A percentile compares a stretch with the other conserved stretches of the same genome.
Evolutionary conservation across 2,329 filamentous ascomycete species (phyloP).

Genomic region (Colletotrichum higginsianum): DNA sequence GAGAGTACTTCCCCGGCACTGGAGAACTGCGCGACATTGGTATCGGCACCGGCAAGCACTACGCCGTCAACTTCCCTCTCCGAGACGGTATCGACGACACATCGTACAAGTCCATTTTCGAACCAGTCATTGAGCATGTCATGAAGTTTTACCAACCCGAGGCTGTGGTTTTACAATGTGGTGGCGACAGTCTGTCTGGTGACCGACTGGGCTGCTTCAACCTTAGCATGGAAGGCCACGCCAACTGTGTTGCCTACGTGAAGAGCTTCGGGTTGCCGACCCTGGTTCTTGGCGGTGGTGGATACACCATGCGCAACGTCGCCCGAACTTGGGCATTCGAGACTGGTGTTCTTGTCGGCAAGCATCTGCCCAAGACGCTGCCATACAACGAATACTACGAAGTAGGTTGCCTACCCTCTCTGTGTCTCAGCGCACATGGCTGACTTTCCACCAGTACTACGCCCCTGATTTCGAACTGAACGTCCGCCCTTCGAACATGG

Average conservation of each 20-base stretch:
- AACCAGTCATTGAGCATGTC: conserved; percentile 88
- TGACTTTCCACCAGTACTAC: conserved; percentile 79
- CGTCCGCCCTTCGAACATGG: conserved; percentile 88
- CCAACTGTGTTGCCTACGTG: conserved; percentile 92
- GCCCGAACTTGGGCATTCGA: conserved; percentile 98
- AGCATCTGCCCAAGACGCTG: conserved; percentile 84
- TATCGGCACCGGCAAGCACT: conserved; percentile 89
- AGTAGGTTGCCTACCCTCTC: conserved; percentile 59
- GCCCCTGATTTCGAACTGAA: conserved; percentile 92
- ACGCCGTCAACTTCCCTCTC: conserved; percentile 91
- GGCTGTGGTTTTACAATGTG: conserved; percentile 95
- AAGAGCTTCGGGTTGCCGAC: conserved; percentile 89
- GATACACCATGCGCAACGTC: conserved; percentile 97
- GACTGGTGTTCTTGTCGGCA: conserved; percentile 89
- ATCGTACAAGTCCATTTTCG: conserved; percentile 92
- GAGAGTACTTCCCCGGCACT: conserved; percentile 95
- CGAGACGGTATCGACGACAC: conserved; percentile 92
- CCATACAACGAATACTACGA: conserved; percentile 98
- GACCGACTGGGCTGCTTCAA: conserved; percentile 98
- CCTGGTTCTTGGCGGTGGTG: conserved; percentile 93
- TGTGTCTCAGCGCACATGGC: conserved; percentile 1
- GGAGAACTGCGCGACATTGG: conserved; percentile 90
- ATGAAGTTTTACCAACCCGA: conserved; percentile 91
- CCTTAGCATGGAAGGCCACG: conserved; percentile 95
- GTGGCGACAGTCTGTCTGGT: conserved; percentile 93